Percentiles rank a stretch among this genome's conserved stretches.
Evolutionary conservation across 129 eudicot genomes (phyloP).

Genomic region (carrot (Daucus carota)): DH1_v3.0 NC_030382.2:44487001-44487500

Average conservation of each 20-base stretch:
- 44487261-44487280: slow-evolving; percentile 83
- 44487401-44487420: slow-evolving; percentile 85
- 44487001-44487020: slow-evolving; percentile 89
- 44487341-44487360: slow-evolving; percentile 77
- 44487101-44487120: slow-evolving; percentile 79
- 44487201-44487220: slow-evolving; percentile 81
- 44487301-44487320: slow-evolving; percentile 56
- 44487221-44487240: slow-evolving; percentile 62
- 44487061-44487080: slow-evolving; percentile 92
- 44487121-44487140: slow-evolving; percentile 85
- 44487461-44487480: slow-evolving; percentile 86
- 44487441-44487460: slow-evolving; percentile 89
- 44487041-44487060: slow-evolving; percentile 34
- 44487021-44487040: slow-evolving; percentile 80
- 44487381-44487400: slow-evolving; percentile 91
- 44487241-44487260: slow-evolving; percentile 88
- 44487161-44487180: slow-evolving; percentile 87
- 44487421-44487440: slow-evolving; percentile 68
- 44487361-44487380: slow-evolving; percentile 81
- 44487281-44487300: slow-evolving; percentile 74
- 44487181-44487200: slow-evolving; percentile 67
- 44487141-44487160: slow-evolving; percentile 98
- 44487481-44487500: slow-evolving; percentile 84
- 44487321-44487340: slow-evolving; percentile 66
- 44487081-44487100: slow-evolving; percentile 91